Evolutionary conservation across 192 early-diverging fungal species (phyloP).

Genomic region (Diversispora epigaea): DNA sequence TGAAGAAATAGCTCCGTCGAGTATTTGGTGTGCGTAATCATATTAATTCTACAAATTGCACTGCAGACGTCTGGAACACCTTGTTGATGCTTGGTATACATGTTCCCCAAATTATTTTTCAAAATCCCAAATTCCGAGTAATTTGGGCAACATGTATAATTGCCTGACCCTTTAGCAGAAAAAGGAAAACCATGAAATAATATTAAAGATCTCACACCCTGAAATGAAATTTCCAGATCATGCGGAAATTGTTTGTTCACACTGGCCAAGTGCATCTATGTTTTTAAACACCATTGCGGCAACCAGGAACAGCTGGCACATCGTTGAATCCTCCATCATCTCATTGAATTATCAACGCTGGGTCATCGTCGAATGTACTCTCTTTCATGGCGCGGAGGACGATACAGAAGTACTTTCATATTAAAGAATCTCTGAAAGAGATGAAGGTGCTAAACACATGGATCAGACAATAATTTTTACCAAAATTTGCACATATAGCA

Average conservation of each 20-base stretch:
- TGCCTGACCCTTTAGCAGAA: slow-evolving; percentile 11
- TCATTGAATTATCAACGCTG: slow-evolving; percentile 17
- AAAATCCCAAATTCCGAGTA: too few species aligned
- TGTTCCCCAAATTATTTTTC: too few species aligned
- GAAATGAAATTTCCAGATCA: neutral
- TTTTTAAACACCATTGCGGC: slow-evolving; percentile 9
- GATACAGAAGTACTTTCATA: neutral
- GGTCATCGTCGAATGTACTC: neutral
- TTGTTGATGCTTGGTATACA: too few species aligned
- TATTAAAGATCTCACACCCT: too few species aligned
- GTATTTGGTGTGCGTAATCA: neutral
- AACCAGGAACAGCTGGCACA: neutral
- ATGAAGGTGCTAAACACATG: slow-evolving; percentile 2
- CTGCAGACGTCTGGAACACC: neutral
- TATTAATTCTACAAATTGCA: neutral
- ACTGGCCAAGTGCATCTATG: neutral
- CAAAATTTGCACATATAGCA: slow-evolving; percentile 8
- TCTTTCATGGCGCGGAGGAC: slow-evolving; percentile 13
- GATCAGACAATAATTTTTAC: slow-evolving; percentile 3
- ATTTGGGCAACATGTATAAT: too few species aligned
- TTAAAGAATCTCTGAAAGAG: slow-evolving; percentile 18
- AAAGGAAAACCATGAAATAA: neutral
- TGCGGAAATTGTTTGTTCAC: slow-evolving; percentile 4
- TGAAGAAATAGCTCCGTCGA: neutral
- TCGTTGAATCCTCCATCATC: slow-evolving; percentile 18